phyloP scores from a whole-genome alignment of 441 rosid genomes.

The Aleurites moluccanus region DNA sequence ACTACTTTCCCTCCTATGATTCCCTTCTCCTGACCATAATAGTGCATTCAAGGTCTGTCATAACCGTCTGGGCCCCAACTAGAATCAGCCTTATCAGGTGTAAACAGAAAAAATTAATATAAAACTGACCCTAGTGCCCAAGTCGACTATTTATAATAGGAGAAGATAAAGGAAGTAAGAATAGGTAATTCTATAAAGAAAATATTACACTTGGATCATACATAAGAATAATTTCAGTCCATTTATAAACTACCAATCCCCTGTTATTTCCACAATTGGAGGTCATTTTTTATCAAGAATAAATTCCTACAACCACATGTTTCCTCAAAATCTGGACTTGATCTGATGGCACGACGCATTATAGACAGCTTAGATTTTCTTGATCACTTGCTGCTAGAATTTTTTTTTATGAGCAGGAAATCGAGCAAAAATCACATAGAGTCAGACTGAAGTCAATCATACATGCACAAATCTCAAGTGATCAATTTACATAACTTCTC shows the following conservation, averaged over 20 bases:
- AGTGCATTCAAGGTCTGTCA: background rate
- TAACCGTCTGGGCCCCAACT: slow-evolving; percentile 10
- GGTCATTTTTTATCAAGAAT: background rate
- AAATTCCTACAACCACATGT: background rate
- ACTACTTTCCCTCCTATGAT: slow-evolving; percentile 4
- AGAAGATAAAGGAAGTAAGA: background rate
- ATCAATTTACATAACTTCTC: background rate
- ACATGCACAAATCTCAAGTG: background rate
- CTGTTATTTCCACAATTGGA: background rate
- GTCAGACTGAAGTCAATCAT: too few relatives aligned
- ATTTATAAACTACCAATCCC: background rate
- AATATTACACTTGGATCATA: background rate
- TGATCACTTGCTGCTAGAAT: background rate
- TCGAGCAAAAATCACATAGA: background rate
- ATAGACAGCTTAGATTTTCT: background rate
- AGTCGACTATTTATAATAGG: background rate
- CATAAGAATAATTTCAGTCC: background rate
- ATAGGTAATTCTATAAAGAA: background rate
- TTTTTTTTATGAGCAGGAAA: background rate
- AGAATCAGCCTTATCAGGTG: slow-evolving; percentile 10
- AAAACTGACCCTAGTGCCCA: background rate
- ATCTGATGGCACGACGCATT: background rate
- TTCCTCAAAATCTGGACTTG: background rate
- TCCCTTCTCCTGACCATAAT: background rate
- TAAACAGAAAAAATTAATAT: background rate